Evolutionary conservation across 2,329 filamentous ascomycete species (phyloP).

Genomic region (Xylaria sp.): DNA sequence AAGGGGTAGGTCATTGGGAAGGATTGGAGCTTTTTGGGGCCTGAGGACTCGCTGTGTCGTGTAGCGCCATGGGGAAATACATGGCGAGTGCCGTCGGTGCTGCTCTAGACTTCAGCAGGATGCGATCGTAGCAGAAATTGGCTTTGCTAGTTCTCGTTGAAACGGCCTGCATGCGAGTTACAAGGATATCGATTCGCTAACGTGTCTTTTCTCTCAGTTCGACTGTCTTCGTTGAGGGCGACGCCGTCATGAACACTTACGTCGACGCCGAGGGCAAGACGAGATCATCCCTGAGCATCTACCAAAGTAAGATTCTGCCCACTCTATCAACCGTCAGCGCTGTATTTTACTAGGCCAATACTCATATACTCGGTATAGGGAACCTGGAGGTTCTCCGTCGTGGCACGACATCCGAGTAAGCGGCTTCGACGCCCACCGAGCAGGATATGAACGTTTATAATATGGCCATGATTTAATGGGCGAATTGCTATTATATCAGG

Average conservation of each 20-base stretch:
- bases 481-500: background rate
- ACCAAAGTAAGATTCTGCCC: conserved; percentile 74
- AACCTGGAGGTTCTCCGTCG: conserved; percentile 60
- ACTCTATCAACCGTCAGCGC: background rate
- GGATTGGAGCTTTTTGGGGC: background rate
- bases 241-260: conserved; percentile 75
- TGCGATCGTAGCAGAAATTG: no score
- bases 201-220: conserved; percentile 62
- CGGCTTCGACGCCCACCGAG: background rate
- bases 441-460: background rate
- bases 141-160: background rate
- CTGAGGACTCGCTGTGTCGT: background rate
- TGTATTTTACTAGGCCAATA: background rate
- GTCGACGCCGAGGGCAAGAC: conserved; percentile 77
- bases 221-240: conserved; percentile 84
- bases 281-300: conserved; percentile 72
- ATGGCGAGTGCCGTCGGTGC: background rate
- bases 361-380: conserved; percentile 49
- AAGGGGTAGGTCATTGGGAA: conserved; percentile 77
- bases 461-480: background rate
- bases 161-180: background rate
- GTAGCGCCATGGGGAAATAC: no score
- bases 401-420: conserved; percentile 38
- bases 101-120: background rate
- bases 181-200: conserved; percentile 28